These are phyloP conservation scores for Penicillium soppii DNA, from an alignment of 495 filamentous ascomycete species.

Conservation along the genomic window DNA sequence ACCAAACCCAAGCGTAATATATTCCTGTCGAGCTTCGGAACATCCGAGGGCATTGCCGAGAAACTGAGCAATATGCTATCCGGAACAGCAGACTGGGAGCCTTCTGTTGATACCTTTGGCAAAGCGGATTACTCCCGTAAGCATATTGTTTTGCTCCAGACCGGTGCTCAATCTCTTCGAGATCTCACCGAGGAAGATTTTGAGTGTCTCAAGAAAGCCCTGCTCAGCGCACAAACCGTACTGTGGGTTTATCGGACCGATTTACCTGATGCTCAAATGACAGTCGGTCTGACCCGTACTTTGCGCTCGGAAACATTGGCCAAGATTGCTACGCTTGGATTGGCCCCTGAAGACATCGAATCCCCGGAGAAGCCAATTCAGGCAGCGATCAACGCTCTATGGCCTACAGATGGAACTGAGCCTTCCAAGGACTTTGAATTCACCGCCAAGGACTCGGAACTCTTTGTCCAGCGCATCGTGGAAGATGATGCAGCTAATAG, in stretches of 20 bases:
- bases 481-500: slow-evolving; percentile 48
- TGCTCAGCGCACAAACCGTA: slow-evolving; percentile 34
- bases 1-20: slow-evolving; percentile 6
- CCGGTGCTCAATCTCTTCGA: slow-evolving; percentile 16
- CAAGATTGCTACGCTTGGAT: slow-evolving; percentile 52
- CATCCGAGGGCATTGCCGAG: slow-evolving; percentile 12
- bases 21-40: slow-evolving; percentile 16
- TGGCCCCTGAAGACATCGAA: slow-evolving; percentile 35
- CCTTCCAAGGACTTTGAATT: slow-evolving; percentile 25
- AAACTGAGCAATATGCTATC: slow-evolving; percentile 9
- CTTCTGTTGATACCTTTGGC: slow-evolving; percentile 10
- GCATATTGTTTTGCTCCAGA: slow-evolving; percentile 24
- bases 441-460: slow-evolving; percentile 22
- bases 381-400: slow-evolving; percentile 20
- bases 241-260: slow-evolving; percentile 52
- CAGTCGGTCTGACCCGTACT: slow-evolving; percentile 51
- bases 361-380: slow-evolving; percentile 40
- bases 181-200: slow-evolving; percentile 19
- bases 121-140: slow-evolving; percentile 10
- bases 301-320: slow-evolving; percentile 53
- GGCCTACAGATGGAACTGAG: slow-evolving; percentile 14
- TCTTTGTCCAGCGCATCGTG: slow-evolving; percentile 49
- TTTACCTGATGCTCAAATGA: slow-evolving; percentile 51
- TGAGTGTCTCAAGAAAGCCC: slow-evolving; percentile 19
- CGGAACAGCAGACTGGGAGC: slow-evolving; percentile 10